phyloP scores from a whole-genome alignment of 1,284 basidiomycete species.

The Tetrapyrgos nigripes region DNA sequence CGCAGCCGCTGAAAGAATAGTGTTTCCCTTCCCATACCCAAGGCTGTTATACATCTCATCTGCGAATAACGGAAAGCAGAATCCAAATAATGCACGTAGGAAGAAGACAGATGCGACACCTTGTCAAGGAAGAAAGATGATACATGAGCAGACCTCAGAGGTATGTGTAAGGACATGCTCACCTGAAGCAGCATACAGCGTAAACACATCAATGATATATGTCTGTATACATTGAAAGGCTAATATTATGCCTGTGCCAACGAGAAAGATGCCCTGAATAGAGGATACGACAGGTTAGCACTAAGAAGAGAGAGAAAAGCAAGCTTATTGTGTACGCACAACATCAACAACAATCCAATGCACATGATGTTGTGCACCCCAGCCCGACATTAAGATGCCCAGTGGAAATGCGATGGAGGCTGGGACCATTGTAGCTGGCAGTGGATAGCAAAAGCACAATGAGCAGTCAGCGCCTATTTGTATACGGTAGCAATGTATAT shows the following conservation, averaged over 20 bases:
- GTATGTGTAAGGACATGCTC: conserved; percentile 18
- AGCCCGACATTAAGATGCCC: conserved; percentile 68
- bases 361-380: conserved; percentile 55
- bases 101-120: conserved; percentile 65
- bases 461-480: conserved; percentile 3
- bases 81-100: conserved; percentile 65
- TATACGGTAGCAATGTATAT: conserved; percentile 6
- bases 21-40: conserved; percentile 70
- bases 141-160: no score
- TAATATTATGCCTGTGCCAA: conserved; percentile 61
- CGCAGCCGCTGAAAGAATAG: conserved; percentile 61
- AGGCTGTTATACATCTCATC: conserved; percentile 67
- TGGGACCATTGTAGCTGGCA: conserved; percentile 65
- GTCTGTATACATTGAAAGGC: conserved; percentile 65
- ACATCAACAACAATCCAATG: conserved; percentile 77
- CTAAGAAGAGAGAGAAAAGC: not conserved
- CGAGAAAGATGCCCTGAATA: conserved; percentile 58
- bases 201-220: conserved; percentile 73
- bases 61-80: conserved; percentile 73
- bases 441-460: not conserved
- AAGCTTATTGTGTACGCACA: no score
- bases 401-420: conserved; percentile 57
- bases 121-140: no score
- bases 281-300: not conserved
- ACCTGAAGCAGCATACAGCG: conserved; percentile 70